Conservation (phyloP, 169 alveolate species). For the Cyclospora cayetanensis region DNA sequence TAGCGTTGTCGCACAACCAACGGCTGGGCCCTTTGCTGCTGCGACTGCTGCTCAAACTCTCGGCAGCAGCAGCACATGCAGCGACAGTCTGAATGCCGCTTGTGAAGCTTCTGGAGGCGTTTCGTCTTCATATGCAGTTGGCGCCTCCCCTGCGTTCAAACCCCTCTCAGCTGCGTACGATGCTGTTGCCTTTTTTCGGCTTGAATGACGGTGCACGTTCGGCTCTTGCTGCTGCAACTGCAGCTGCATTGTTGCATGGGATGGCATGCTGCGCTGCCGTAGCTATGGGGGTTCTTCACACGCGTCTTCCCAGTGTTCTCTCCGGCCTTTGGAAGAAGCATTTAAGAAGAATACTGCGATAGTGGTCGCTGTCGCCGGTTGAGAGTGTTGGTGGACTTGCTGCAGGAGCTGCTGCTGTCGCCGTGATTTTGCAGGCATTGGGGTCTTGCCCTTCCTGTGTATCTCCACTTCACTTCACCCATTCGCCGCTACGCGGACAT, state of each 20-base stretch:
- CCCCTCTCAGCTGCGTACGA: conserved; percentile 36
- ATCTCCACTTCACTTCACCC: conserved; percentile 99
- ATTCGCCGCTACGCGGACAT: conserved; percentile 99
- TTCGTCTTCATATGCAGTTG: background rate
- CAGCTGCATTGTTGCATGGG: background rate
- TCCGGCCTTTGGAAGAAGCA: too few relatives aligned
- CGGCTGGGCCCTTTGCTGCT: background rate
- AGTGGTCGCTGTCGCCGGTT: background rate
- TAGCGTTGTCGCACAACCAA: background rate
- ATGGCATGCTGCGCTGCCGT: background rate
- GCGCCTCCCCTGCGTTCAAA: too few relatives aligned
- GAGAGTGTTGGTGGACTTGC: background rate
- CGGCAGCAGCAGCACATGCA: conserved; percentile 47
- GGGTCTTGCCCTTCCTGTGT: conserved; percentile 96
- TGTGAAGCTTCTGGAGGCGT: background rate
- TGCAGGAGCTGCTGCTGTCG: conserved; percentile 58
- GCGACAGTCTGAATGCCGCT: conserved; percentile 47
- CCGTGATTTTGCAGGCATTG: conserved; percentile 87
- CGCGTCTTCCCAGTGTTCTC: too few relatives aligned
- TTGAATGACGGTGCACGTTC: background rate
- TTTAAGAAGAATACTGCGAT: too few relatives aligned
- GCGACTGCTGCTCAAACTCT: background rate
- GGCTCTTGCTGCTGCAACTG: background rate
- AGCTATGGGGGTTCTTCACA: too few relatives aligned
- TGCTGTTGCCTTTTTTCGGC: background rate